These are phyloP conservation scores for Monilinia fructigena DNA, from an alignment of 2,329 filamentous ascomycete genomes.

Conservation along the genomic window DNA sequence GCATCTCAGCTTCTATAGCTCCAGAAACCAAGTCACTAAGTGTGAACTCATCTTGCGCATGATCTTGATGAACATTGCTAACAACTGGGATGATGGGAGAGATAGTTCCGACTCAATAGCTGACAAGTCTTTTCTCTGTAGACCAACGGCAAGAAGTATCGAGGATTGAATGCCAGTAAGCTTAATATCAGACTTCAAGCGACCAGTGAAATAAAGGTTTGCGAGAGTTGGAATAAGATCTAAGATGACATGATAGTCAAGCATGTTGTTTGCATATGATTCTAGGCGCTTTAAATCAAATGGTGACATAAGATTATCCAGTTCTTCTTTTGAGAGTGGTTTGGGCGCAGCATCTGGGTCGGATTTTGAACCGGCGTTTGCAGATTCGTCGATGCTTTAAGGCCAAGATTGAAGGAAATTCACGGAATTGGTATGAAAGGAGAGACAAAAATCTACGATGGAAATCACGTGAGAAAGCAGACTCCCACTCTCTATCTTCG, in stretches of 20 bases:
- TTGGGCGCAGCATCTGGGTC: constrained; percentile 55
- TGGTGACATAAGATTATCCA: constrained; percentile 78
- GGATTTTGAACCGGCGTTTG: constrained; percentile 67
- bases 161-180: constrained; percentile 81
- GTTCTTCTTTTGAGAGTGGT: constrained; percentile 67
- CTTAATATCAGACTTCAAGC: constrained; percentile 63
- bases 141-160: constrained; percentile 83
- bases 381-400: constrained; percentile 87
- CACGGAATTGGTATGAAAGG: constrained; percentile 87
- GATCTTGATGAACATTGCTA: constrained; percentile 98
- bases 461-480: constrained; percentile 89
- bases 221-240: constrained; percentile 86
- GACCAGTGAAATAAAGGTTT: constrained; percentile 78
- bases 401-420: constrained; percentile 74
- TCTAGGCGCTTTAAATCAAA: constrained; percentile 95
- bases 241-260: constrained; percentile 96
- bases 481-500: constrained; percentile 79
- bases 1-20: constrained; percentile 67
- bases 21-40: constrained; percentile 70
- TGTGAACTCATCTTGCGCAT: constrained; percentile 80
- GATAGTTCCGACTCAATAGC: constrained; percentile 75
- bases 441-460: constrained; percentile 89
- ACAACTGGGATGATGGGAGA: constrained; percentile 71
- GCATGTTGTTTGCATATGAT: constrained; percentile 92
- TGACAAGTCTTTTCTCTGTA: constrained; percentile 87